Evolutionary conservation across 1,139 yeast species (phyloP).

Genomic region (Candida sp.): DNA sequence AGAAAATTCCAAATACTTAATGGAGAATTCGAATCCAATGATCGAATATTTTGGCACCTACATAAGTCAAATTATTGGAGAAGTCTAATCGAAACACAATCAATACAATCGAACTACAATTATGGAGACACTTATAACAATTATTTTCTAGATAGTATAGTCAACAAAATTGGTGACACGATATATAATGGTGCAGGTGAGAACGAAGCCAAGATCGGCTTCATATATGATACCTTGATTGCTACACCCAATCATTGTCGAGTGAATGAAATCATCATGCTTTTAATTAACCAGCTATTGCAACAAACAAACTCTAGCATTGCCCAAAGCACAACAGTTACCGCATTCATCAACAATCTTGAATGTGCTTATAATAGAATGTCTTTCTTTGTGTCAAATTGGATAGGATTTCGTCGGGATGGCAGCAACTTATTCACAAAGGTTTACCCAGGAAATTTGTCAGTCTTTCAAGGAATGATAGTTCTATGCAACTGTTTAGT

Average conservation of each 20-base stretch:
- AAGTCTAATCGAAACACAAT: constrained; percentile 14
- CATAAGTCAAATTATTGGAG: constrained; percentile 30
- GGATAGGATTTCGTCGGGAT: constrained; percentile 24
- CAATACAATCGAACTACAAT: constrained; percentile 8
- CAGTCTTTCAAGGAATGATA: constrained; percentile 22
- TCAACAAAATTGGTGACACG: constrained; percentile 10
- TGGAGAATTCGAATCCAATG: constrained; percentile 10
- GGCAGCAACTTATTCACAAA: constrained; percentile 24
- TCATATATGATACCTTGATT: constrained; percentile 4
- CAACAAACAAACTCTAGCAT: constrained; percentile 4
- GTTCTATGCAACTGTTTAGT: constrained; percentile 12
- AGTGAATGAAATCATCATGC: constrained; percentile 22
- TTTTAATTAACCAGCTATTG: constrained; percentile 12
- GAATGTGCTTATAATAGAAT: constrained; percentile 8
- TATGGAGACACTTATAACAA: constrained; percentile 9
- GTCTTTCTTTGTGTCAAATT: constrained; percentile 14
- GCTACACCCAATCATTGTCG: constrained; percentile 20
- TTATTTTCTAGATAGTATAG: constrained; percentile 16
- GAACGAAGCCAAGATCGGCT: constrained; percentile 2
- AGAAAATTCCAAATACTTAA: constrained; percentile 12
- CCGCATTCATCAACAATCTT: constrained; percentile 9
- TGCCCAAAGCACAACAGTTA: neutral
- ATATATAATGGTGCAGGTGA: constrained; percentile 2
- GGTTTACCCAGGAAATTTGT: constrained; percentile 26
- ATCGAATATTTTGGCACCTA: constrained; percentile 25